phyloP scores from a whole-genome alignment of 2,329 filamentous ascomycete species.

The Colletotrichum sp. region DNA sequence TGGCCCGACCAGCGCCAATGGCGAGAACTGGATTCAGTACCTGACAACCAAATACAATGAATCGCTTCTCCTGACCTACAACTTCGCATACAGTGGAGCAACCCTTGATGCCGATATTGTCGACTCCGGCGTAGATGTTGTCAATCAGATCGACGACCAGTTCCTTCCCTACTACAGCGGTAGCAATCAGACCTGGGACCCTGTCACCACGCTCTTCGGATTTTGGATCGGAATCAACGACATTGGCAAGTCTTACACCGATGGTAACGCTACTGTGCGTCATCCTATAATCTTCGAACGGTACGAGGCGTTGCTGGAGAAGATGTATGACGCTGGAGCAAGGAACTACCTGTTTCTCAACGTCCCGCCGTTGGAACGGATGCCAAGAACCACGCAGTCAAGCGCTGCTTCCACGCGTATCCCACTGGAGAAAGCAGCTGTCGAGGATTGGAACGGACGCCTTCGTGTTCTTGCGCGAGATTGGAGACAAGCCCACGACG shows the following conservation, averaged over 20 bases:
- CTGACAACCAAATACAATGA: constrained; percentile 38
- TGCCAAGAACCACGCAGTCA: background rate
- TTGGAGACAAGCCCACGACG: background rate
- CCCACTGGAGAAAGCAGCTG: background rate
- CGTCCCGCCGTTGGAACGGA: constrained; percentile 48
- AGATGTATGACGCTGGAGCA: constrained; percentile 54
- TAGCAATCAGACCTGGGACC: constrained; percentile 36
- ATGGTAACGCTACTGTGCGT: background rate
- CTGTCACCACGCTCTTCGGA: constrained; percentile 47
- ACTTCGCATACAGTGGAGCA: background rate
- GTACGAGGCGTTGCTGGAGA: constrained; percentile 24
- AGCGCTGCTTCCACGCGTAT: background rate
- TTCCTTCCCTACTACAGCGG: constrained; percentile 34
- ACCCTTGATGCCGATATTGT: constrained; percentile 36
- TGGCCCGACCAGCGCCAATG: constrained; percentile 45
- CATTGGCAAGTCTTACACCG: constrained; percentile 44
- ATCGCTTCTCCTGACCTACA: background rate
- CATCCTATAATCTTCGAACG: background rate
- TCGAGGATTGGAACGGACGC: background rate
- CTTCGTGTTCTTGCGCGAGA: background rate
- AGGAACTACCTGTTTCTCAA: constrained; percentile 59
- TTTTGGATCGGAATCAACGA: constrained; percentile 65
- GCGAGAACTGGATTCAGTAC: constrained; percentile 60
- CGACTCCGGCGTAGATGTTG: constrained; percentile 56
- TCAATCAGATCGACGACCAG: constrained; percentile 51